These are phyloP conservation scores for Penium margaritaceum DNA, from an alignment of 139 green algal species.

Conservation along the genomic window DNA sequence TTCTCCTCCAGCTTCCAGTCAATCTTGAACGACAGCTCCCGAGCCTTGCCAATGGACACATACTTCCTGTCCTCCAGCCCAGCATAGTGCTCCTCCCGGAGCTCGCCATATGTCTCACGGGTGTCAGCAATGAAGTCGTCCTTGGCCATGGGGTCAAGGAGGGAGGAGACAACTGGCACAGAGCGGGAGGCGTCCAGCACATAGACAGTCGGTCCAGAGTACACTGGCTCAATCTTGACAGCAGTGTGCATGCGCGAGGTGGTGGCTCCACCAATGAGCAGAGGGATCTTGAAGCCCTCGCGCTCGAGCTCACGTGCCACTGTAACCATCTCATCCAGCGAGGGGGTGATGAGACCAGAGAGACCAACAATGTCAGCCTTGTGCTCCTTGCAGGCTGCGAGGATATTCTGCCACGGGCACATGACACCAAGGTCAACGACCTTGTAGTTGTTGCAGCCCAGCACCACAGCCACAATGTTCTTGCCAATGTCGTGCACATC, in stretches of 20 bases:
- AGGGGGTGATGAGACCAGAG: conserved; percentile 92
- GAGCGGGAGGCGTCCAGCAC: conserved; percentile 86
- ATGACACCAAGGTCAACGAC: conserved; percentile 95
- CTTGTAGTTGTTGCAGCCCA: conserved; percentile 99
- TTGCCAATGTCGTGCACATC: conserved; percentile 99
- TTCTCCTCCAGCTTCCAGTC: conserved; percentile 77
- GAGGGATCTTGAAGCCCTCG: conserved; percentile 68
- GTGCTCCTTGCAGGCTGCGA: conserved; percentile 74
- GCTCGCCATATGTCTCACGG: conserved; percentile 73
- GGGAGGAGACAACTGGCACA: conserved; percentile 78
- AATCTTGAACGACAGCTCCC: conserved; percentile 52
- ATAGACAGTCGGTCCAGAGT: conserved; percentile 74
- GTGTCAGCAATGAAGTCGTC: conserved; percentile 70
- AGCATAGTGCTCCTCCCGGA: conserved; percentile 77
- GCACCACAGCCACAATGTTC: conserved; percentile 94
- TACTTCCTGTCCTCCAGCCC: conserved; percentile 87
- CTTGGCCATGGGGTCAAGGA: conserved; percentile 63
- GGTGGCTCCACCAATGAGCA: conserved; percentile 92
- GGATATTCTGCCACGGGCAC: conserved; percentile 85
- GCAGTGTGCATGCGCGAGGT: conserved; percentile 95
- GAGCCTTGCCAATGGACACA: conserved; percentile 52
- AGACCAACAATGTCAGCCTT: conserved; percentile 91
- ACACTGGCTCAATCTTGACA: conserved; percentile 88
- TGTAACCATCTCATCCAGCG: conserved; percentile 93
- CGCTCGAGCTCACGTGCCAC: conserved; percentile 91